phyloP scores from a whole-genome alignment of 202 grass and related monocot genomes.

The Saccharum hybrid region DNA sequence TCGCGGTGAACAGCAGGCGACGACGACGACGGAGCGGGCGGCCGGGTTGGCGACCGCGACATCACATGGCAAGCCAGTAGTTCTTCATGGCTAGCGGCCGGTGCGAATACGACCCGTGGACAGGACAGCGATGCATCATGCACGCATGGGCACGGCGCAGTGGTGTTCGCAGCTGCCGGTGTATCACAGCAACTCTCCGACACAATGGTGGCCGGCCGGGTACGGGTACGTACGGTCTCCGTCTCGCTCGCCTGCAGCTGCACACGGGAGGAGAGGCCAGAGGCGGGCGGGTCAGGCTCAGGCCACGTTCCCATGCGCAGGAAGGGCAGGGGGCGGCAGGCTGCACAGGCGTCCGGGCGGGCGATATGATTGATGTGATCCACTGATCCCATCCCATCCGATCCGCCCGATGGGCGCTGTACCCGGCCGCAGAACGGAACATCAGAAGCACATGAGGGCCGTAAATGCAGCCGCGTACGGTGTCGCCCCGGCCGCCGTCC shows the following conservation, averaged over 20 bases:
- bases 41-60: no score
- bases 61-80: no score
- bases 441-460: constrained; percentile 43
- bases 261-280: background rate
- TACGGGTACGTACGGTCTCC: no score
- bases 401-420: background rate
- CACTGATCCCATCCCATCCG: no score
- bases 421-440: constrained; percentile 30
- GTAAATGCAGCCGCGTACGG: constrained; percentile 40
- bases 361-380: constrained; percentile 9
- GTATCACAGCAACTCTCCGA: constrained; percentile 14
- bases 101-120: no score
- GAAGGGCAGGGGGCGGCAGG: no score
- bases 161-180: background rate
- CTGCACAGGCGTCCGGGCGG: no score
- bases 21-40: no score
- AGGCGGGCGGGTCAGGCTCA: no score
- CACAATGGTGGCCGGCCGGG: constrained; percentile 37
- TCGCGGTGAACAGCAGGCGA: no score
- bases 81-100: no score
- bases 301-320: background rate
- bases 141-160: background rate
- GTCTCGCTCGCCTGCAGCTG: no score
- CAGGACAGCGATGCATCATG: constrained; percentile 30
- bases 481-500: background rate